Percentiles rank a stretch among this genome's conserved stretches.
These are phyloP conservation scores for Zygotorulaspora mrakii DNA, from an alignment of 1,139 yeast genomes.

Conservation along the genomic window DNA sequence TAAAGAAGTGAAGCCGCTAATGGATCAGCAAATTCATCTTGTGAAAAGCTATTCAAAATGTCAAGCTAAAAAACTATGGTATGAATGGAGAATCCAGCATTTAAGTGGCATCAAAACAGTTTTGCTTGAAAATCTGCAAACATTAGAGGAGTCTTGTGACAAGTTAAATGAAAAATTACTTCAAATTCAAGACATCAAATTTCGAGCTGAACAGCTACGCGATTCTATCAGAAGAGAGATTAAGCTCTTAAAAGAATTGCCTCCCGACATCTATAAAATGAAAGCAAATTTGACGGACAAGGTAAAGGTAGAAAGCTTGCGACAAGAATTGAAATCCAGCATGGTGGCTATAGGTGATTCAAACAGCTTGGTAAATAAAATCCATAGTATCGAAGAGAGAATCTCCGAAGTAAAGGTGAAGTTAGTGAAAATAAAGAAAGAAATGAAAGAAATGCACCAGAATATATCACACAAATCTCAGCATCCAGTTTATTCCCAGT, in stretches of 20 bases:
- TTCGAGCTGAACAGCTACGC: slow-evolving; percentile 47
- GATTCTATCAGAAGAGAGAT: slow-evolving; percentile 47
- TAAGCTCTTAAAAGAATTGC: slow-evolving; percentile 44
- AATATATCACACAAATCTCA: neutral
- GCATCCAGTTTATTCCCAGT: slow-evolving; percentile 19
- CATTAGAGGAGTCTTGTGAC: slow-evolving; percentile 48
- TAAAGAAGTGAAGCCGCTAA: slow-evolving; percentile 14
- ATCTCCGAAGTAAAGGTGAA: slow-evolving; percentile 2
- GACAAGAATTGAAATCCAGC: slow-evolving; percentile 18
- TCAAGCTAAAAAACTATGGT: slow-evolving; percentile 34
- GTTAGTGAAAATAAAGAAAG: slow-evolving; percentile 18
- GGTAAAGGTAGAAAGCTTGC: slow-evolving; percentile 34
- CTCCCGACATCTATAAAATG: slow-evolving; percentile 28
- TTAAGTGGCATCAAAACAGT: slow-evolving; percentile 31
- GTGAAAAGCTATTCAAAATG: slow-evolving; percentile 29
- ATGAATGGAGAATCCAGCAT: slow-evolving; percentile 36
- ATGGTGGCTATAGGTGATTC: slow-evolving; percentile 6
- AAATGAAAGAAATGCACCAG: slow-evolving; percentile 4
- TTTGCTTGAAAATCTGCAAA: slow-evolving; percentile 46
- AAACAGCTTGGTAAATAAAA: slow-evolving; percentile 3
- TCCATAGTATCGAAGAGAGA: slow-evolving; percentile 3
- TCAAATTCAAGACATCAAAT: slow-evolving; percentile 42
- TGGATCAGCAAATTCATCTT: slow-evolving; percentile 25
- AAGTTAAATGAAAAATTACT: slow-evolving; percentile 32
- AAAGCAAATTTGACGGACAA: slow-evolving; percentile 27